Evolutionary conservation across 495 filamentous ascomycete genomes (phyloP).

Genomic region (Penicillium daleae): DNA sequence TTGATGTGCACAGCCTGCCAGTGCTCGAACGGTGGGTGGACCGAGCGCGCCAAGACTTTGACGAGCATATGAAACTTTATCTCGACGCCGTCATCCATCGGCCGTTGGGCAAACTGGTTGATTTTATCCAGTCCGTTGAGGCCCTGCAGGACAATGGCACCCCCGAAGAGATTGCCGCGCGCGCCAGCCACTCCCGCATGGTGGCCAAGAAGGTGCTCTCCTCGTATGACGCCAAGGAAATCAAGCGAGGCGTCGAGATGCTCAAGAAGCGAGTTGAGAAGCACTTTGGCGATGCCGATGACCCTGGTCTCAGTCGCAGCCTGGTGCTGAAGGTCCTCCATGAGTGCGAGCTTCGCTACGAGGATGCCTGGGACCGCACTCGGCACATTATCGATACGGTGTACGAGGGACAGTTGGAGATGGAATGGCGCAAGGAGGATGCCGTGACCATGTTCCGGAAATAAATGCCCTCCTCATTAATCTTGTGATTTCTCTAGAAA

Average conservation of each 20-base stretch:
- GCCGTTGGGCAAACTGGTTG: slow-evolving; percentile 85
- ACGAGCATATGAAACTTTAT: slow-evolving; percentile 87
- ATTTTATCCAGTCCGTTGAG: slow-evolving; percentile 85
- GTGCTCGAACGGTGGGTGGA: slow-evolving; percentile 81
- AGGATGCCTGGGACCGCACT: slow-evolving; percentile 70
- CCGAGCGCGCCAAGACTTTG: slow-evolving; percentile 74
- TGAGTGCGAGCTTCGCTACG: slow-evolving; percentile 80
- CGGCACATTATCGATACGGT: slow-evolving; percentile 63
- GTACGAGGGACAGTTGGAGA: slow-evolving; percentile 66
- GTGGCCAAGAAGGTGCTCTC: slow-evolving; percentile 84
- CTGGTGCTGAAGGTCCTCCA: slow-evolving; percentile 78
- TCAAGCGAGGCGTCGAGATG: slow-evolving; percentile 81
- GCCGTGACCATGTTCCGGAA: slow-evolving; percentile 56
- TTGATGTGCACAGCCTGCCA: slow-evolving; percentile 72
- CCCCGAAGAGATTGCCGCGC: slow-evolving; percentile 62
- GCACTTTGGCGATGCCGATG: slow-evolving; percentile 89
- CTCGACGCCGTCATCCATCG: slow-evolving; percentile 84
- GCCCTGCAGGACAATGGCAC: slow-evolving; percentile 58
- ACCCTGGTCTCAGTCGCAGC: slow-evolving; percentile 65
- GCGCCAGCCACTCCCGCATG: slow-evolving; percentile 75
- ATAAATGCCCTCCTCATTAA: slow-evolving; percentile 25
- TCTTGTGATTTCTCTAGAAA: background rate
- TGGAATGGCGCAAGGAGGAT: slow-evolving; percentile 65
- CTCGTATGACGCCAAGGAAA: slow-evolving; percentile 77
- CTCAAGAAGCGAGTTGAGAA: slow-evolving; percentile 91